Evolutionary conservation across 768 basidiomycete species (phyloP), one percentile per base, ranked within the genome.

Genomic region (Agaricus blazei): DNA sequence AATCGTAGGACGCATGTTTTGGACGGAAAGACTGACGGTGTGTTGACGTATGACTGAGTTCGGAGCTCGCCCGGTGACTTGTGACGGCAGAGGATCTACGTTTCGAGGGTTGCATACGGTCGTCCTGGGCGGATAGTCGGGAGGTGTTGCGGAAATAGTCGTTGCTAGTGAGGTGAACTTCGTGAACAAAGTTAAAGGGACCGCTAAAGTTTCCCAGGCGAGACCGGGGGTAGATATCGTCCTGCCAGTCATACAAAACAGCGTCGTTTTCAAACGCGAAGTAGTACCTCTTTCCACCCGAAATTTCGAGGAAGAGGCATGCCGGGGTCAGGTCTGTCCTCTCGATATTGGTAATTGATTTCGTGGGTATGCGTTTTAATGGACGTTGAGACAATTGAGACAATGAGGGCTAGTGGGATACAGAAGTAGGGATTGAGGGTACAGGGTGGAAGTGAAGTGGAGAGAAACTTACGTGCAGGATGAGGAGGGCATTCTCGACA

Each of bases 231-330:
- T 75, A 75, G 28, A 77, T 70, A 57, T 75, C 75, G 55, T 77
- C 75, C 50, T 74, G 73, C 75, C 75, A 77, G 58, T 75, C 74
- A 58, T 77, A 76, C 9, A 77, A 66, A 54, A 74, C 73, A 19
- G 64, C 62, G 54, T 75, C 75, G 23, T 64, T 68, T 36, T 69
- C 62, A 47, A 75, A 75, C 0, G 73, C 69, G 26, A 76, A 62
- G 46, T 70, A 67, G 54, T 68, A 74, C 19, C 62, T 61, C 52
- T 64, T 67, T 24, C 65, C 62, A 59, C 48, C 36, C 11, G 66
- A 66, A 37, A 68, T 65, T 60, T 69, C 68, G 29, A 75, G 58
- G 26, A 63, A 61, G 26, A 77, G 65, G 27, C 71, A 73, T 57
- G 68, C 69, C 8, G 71, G 69, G 34, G 69, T 67, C 7, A 69